phyloP scores from a whole-genome alignment of 2,329 filamentous ascomycete species.

The Penicillium thymicola region DNA sequence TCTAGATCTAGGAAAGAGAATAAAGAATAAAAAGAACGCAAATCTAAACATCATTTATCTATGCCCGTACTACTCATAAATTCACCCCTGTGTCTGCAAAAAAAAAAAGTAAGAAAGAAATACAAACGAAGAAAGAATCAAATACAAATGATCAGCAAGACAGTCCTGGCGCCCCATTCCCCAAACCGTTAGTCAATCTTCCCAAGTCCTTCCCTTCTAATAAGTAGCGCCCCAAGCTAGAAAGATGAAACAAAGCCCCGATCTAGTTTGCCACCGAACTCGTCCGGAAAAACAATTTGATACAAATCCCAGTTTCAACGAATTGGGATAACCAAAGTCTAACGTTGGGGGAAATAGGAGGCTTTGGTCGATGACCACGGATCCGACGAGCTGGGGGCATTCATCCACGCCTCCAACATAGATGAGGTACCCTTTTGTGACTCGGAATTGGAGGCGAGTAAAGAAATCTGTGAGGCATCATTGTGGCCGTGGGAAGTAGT shows the following conservation, averaged over 20 bases:
- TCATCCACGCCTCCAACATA: background rate
- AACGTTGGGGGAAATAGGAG: background rate
- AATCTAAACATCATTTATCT: background rate
- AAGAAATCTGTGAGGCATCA: background rate
- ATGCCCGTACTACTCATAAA: background rate
- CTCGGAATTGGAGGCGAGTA: background rate
- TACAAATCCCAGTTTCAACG: background rate
- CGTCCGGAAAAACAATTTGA: background rate
- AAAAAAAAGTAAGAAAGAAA: background rate
- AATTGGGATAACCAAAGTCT: background rate
- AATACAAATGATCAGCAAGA: background rate
- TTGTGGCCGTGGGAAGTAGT: background rate
- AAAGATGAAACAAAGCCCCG: background rate
- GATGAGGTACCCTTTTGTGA: background rate
- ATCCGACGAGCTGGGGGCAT: background rate
- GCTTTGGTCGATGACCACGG: background rate
- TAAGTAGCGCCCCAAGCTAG: background rate
- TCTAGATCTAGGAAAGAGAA: background rate
- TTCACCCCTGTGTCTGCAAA: background rate
- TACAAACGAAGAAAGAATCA: background rate
- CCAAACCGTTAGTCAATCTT: background rate
- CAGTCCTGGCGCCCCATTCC: background rate
- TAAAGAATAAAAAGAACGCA: background rate
- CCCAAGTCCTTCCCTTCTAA: background rate
- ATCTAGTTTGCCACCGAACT: background rate